A percentile compares a stretch with the other conserved stretches of the same genome.
Conservation (phyloP, 78 protist genomes). For the Bodo saltans region DNA sequence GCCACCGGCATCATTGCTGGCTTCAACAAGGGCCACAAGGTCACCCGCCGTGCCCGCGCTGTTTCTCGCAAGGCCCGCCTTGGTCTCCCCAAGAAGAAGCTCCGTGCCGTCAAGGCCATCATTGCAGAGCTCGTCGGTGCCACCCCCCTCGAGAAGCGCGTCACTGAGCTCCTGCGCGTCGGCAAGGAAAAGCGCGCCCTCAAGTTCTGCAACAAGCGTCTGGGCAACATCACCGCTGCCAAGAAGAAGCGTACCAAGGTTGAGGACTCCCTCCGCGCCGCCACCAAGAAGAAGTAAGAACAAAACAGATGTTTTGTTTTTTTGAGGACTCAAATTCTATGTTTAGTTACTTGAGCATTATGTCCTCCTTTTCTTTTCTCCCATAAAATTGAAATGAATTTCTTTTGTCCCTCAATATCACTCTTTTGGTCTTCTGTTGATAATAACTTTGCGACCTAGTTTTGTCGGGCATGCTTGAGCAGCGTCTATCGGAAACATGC, state of each 20-base stretch:
- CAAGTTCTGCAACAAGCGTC: slow-evolving; percentile 72
- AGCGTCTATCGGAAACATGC: too few relatives aligned
- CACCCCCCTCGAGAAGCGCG: slow-evolving; percentile 89
- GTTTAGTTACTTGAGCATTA: too few relatives aligned
- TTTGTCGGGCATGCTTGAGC: too few relatives aligned
- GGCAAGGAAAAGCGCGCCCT: slow-evolving; percentile 91
- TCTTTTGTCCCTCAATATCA: too few relatives aligned
- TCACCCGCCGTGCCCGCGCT: slow-evolving; percentile 12
- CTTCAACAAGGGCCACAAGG: slow-evolving; percentile 57
- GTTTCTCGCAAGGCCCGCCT: slow-evolving; percentile 32
- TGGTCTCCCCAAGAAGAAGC: slow-evolving; percentile 13
- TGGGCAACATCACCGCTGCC: slow-evolving; percentile 64
- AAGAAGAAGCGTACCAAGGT: slow-evolving; percentile 42
- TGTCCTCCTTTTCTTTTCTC: too few relatives aligned
- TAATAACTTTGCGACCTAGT: too few relatives aligned
- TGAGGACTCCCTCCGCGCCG: slow-evolving; percentile 4
- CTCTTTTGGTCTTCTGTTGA: too few relatives aligned
- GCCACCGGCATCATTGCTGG: slow-evolving; percentile 46
- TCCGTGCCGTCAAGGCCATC: slow-evolving; percentile 53
- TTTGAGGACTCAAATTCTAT: too few relatives aligned
- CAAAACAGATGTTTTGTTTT: too few relatives aligned
- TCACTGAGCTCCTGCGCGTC: slow-evolving; percentile 74
- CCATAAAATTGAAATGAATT: too few relatives aligned
- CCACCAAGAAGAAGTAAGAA: slow-evolving; percentile 29
- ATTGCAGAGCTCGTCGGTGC: slow-evolving; percentile 76